Base-by-base conservation (phyloP, 371 early-diverging fungal genomes). In the Syncephalastrum racemosum region DNA sequence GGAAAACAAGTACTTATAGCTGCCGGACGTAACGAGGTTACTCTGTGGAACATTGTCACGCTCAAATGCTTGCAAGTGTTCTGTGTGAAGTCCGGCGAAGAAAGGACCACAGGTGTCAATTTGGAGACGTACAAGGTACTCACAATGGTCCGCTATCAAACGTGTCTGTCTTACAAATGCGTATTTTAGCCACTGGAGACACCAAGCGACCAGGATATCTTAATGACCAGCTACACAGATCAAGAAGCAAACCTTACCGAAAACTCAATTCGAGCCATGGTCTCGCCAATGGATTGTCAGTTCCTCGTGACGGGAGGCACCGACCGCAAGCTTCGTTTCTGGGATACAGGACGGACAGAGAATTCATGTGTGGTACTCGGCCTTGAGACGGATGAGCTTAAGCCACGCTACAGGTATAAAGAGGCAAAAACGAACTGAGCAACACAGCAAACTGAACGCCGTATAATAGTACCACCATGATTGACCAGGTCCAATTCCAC, bases 321-420 rank as follows among this genome's bases (percentile, higher is more conserved):
- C 0, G 96, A 95, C 67, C 80, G 90, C 20, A 89, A 88, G 66
- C 77, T 96, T 16, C 71, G 95, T 23, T 91, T 86, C 58, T 93
- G 94, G 92, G 89, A 93, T 62, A 74, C 77, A 10, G 66, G 69
- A 1, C 68, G 75, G 12, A 66, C 88, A 16, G 91, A 91, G 24
- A 75, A 86, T 41, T 91, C 92, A 3, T 79, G 80, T 60, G 79
- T 92, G 3, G 75, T 95, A 15, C 79, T 83, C 23, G 90, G 91
- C 0, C 63, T 81, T 16, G 90, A 90, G 15, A 55, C 73, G 0
- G 82, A 80, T 20, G 88, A 86, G 31, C 53, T 71, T 7, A 77
- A 73, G 22, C 90, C 90, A 2, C 73, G 82, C 45, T 85, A 84
- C 56, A 77, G 75, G 82, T 85, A 78, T 54, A 58, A 44, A 24